These are phyloP conservation scores for Kazachstania sp. DNA, from an alignment of 1,139 yeast species.

Conservation along the genomic window DNA sequence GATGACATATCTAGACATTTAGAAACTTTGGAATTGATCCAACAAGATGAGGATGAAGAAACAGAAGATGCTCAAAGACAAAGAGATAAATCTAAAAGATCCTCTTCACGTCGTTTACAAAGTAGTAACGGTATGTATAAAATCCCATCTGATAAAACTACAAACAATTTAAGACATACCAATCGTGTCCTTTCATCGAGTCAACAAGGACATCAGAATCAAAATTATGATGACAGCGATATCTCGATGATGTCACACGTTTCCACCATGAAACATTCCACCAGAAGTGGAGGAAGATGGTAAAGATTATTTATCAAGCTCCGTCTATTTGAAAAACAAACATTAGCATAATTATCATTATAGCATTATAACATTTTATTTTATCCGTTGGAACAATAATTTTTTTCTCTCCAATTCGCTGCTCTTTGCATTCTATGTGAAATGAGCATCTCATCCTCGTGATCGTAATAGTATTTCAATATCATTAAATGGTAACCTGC, in stretches of 20 bases:
- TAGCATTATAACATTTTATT: neutral
- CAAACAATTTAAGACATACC: constrained; percentile 20
- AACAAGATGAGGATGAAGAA: constrained; percentile 14
- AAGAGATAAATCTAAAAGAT: neutral
- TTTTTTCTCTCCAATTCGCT: too few relatives aligned
- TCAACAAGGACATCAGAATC: constrained; percentile 4
- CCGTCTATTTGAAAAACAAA: neutral
- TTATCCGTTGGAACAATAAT: too few relatives aligned
- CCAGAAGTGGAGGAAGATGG: constrained; percentile 29
- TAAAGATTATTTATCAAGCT: constrained; percentile 1
- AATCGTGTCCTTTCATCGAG: constrained; percentile 8
- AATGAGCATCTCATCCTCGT: neutral
- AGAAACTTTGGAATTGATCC: constrained; percentile 29
- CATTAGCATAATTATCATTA: neutral
- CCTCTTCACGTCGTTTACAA: constrained; percentile 8
- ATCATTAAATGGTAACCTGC: too few relatives aligned
- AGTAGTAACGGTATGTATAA: constrained; percentile 18
- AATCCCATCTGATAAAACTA: constrained; percentile 24
- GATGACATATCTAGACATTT: constrained; percentile 32
- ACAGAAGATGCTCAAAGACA: neutral
- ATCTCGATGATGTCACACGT: constrained; percentile 31
- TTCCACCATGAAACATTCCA: constrained; percentile 24
- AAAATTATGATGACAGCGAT: constrained; percentile 28
- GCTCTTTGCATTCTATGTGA: too few relatives aligned
- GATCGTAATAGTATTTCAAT: too few relatives aligned